Base-by-base conservation (phyloP, 2,329 filamentous ascomycete genomes). In the Trichoderma sp. region DNA sequence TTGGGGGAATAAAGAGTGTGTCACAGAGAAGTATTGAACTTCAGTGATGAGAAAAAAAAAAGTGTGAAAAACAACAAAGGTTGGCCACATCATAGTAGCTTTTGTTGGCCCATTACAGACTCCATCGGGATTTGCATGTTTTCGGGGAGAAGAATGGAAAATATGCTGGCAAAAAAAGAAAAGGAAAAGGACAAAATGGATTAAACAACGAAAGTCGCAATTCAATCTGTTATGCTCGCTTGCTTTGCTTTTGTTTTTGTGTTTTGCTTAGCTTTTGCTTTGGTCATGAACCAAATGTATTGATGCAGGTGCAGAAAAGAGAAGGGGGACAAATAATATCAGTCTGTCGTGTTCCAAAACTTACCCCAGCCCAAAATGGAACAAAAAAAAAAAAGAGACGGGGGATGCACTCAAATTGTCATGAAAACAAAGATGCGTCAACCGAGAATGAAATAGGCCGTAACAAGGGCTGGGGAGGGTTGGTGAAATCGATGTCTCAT, bases 211-310 rank as follows among this genome's bases (percentile, higher is more conserved):
- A n/a, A 43, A 59, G 46, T 59, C 63, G 63, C 28, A 59, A 56
- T 66, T 55, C 63, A 66, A 58, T 66, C 63, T 51, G 63, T 24
- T 58, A 66, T 59, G 46, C 59, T 63, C 59, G 59, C 59, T 63
- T 13, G 63, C 63, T 66, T 52, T 49, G 52, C 54, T 34, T 55
- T 26, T 51, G 55, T 43, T 43, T 43, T 43, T 30, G 28, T 43
- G 5, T 39, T 43, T 43, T 37, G 34, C 34, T 37, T 43, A n/a
- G 39, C 39, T 43, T n/a, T 43, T 65, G 61, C 61, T 56, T 56
- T 18, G 43, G 63, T 46, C 39, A 51, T 34, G 63, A 16, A 24
- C 26, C n/a, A n/a, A 66, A 66, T 58, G 54, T 30, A n/a, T 55
- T 34, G 39, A 58, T 66, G 39, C 63, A 54, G 30, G 58, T 26